Base-by-base conservation (phyloP, 139 green algal genomes). In the Volvox africanus region DNA sequence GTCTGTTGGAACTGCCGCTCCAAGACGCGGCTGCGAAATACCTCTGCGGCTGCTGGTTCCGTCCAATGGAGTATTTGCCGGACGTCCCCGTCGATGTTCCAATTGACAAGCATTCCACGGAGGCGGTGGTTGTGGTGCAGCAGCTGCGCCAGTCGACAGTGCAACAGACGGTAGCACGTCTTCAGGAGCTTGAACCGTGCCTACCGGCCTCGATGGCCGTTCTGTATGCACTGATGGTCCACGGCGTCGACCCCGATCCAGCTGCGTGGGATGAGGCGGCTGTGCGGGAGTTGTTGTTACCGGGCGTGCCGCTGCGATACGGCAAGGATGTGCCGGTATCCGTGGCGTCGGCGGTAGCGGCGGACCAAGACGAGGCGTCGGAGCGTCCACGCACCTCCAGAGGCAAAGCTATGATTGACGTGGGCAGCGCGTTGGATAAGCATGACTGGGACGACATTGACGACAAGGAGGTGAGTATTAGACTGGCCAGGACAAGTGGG, bases 401-500 rank as follows among this genome's bases (percentile, higher is more conserved):
- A 28, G 44, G 44, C n/a, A 16, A 26, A 22, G 9, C 28, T 9
- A 61, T 88, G 17, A 44, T 92, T 18, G 80, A 88, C 22, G 88
- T 92, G 67, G 88, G 88, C 37, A 89, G 88, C 61, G 68, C 80
- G 6, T 71, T 92, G 20, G 78, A 28, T 55, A 11, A 68, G 12
- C 36, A 88, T 1, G 88, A 92, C 88, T 92, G 88, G 88, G 33
- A 88, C 9, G 88, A 92, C 36, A 92, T 92, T 62, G 88, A 92
- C 50, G 80, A 30, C 30, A 92, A 92, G 80, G 88, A 87, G 1
- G 88, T 92, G 67, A 84, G 81, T 55, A 55, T 55, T 55, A 55
- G 44, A 55, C 9, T 55, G 44, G 44, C 44, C 5, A 14, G 44
- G 44, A 55, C 44, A 55, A 14, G 5, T 55, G 44, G 44, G 44